These are phyloP conservation scores for Chlorella variabilis DNA, from an alignment of 163 green algal species.

Conservation along the genomic window DNA sequence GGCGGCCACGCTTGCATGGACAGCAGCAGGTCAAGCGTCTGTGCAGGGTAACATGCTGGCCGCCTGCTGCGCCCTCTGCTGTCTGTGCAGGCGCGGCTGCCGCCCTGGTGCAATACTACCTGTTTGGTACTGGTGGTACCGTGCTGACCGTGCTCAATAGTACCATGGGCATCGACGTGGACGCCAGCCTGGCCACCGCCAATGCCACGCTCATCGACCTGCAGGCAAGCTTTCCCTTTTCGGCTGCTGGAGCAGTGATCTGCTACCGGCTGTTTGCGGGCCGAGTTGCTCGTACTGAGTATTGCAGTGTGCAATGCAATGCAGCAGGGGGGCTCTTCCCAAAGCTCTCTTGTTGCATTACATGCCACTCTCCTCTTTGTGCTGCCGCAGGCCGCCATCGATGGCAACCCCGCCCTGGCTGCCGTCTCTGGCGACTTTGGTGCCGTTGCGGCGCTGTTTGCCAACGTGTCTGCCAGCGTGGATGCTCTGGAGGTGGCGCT, in stretches of 20 bases:
- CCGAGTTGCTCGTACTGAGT: too few relatives aligned
- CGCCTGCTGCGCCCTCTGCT: background rate
- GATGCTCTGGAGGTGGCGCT: constrained; percentile 16
- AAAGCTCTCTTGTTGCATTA: too few relatives aligned
- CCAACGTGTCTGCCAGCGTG: background rate
- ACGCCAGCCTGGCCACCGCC: background rate
- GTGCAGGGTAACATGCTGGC: too few relatives aligned
- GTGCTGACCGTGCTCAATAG: background rate
- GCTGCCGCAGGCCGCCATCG: background rate
- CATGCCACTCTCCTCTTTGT: too few relatives aligned
- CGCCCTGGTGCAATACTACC: background rate
- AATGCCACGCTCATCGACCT: constrained; percentile 3
- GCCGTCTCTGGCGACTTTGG: background rate
- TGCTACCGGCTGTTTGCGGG: too few relatives aligned
- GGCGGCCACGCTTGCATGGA: too few relatives aligned
- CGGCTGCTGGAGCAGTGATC: background rate
- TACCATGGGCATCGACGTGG: constrained; percentile 12
- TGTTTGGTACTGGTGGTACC: constrained; percentile 7
- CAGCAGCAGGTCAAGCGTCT: too few relatives aligned
- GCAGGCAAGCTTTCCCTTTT: background rate
- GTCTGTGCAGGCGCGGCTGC: background rate
- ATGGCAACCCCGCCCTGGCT: background rate
- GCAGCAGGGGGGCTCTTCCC: too few relatives aligned
- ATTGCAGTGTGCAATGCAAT: too few relatives aligned
- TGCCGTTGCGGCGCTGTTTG: background rate